Evolutionary conservation across 164 flowering plant species (phyloP).

Genomic region (Amborella trichopoda): DNA sequence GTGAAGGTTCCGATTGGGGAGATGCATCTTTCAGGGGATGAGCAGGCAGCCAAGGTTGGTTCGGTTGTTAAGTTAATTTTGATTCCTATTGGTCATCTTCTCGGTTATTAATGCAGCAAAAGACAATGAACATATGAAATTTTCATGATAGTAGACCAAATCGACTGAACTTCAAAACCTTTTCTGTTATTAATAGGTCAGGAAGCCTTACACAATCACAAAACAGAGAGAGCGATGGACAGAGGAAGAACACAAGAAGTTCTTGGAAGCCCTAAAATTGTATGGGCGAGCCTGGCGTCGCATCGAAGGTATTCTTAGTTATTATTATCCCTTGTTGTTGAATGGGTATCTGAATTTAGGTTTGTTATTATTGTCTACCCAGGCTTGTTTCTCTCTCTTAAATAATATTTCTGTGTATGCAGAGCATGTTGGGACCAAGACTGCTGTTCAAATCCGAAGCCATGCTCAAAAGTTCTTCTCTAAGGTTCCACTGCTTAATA

Average conservation of each 20-base stretch:
- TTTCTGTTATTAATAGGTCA: slow-evolving; percentile 25
- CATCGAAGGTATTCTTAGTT: slow-evolving; percentile 38
- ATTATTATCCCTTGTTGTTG: too few relatives aligned
- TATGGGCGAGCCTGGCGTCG: slow-evolving; percentile 58
- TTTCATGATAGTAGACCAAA: too few relatives aligned
- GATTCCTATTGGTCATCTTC: background rate
- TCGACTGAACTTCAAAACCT: too few relatives aligned
- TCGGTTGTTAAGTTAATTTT: background rate
- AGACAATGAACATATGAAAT: too few relatives aligned
- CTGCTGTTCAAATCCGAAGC: slow-evolving; percentile 90
- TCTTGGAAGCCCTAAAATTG: slow-evolving; percentile 48
- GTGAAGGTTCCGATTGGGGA: slow-evolving; percentile 13
- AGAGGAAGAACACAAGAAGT: slow-evolving; percentile 59
- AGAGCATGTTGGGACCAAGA: slow-evolving; percentile 80
- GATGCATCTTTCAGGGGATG: slow-evolving; percentile 17
- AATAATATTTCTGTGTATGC: slow-evolving; percentile 11
- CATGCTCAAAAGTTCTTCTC: slow-evolving; percentile 94
- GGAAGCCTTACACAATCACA: slow-evolving; percentile 56
- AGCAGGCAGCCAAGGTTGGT: slow-evolving; percentile 33
- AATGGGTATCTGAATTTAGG: too few relatives aligned
- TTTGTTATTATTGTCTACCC: background rate
- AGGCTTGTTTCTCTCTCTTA: background rate
- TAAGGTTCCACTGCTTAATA: slow-evolving; percentile 38
- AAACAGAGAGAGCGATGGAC: slow-evolving; percentile 65
- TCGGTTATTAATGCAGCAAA: background rate